Evolutionary conservation across 805 yeast species (phyloP).

Genomic region (Lipomyces lipofer): DNA sequence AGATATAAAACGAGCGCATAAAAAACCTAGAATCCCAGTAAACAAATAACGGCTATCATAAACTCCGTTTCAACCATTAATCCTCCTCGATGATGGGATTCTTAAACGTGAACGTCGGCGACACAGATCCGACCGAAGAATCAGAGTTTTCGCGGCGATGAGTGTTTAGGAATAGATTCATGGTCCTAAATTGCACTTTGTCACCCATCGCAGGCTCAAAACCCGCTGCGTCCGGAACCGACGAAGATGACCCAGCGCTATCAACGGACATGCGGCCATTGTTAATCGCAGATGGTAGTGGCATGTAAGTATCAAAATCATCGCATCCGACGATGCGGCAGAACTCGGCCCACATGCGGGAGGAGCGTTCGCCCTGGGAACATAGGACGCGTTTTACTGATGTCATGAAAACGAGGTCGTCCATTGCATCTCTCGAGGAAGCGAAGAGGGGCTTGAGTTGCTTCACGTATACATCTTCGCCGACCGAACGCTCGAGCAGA

Average conservation of each 20-base stretch:
- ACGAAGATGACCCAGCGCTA: too few relatives aligned
- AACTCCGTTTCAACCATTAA: neutral
- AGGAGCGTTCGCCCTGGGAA: slow-evolving; percentile 5
- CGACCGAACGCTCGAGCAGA: slow-evolving; percentile 18
- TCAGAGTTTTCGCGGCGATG: neutral
- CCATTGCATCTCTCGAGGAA: slow-evolving; percentile 10
- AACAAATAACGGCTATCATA: too few relatives aligned
- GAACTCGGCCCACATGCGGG: slow-evolving; percentile 23
- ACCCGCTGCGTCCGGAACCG: too few relatives aligned
- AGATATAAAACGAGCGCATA: too few relatives aligned
- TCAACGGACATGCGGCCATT: too few relatives aligned
- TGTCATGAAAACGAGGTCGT: slow-evolving; percentile 18
- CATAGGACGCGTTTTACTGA: slow-evolving; percentile 15
- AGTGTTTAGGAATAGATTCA: neutral
- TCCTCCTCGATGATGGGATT: slow-evolving; percentile 9
- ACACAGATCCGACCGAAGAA: neutral
- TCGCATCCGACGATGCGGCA: slow-evolving; percentile 25
- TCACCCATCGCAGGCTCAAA: too few relatives aligned
- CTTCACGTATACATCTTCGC: slow-evolving; percentile 12
- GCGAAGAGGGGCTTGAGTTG: slow-evolving; percentile 19
- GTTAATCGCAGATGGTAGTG: too few relatives aligned
- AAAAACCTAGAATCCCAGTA: too few relatives aligned
- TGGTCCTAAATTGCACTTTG: neutral
- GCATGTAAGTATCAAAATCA: too few relatives aligned
- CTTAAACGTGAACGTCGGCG: neutral